Evolutionary conservation across 495 filamentous ascomycete species (phyloP).

Genomic region (Hypoxylon intermedium): DNA sequence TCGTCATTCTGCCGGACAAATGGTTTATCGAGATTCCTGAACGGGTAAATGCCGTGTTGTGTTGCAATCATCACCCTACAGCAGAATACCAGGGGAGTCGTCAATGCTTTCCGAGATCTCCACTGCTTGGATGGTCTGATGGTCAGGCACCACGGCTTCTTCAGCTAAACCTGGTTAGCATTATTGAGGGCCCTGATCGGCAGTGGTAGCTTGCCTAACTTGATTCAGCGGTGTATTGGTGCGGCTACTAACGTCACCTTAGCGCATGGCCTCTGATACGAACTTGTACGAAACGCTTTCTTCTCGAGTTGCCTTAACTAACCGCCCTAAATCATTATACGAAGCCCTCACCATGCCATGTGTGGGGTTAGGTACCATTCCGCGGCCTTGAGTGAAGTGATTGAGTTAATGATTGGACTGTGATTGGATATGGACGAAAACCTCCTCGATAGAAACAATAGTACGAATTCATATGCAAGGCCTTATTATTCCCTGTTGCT

Average conservation of each 20-base stretch:
- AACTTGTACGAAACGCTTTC: background rate
- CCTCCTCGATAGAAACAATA: background rate
- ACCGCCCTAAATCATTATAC: background rate
- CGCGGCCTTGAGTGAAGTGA: background rate
- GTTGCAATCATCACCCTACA: background rate
- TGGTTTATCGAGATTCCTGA: slow-evolving; percentile 4
- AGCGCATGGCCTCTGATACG: slow-evolving; percentile 1
- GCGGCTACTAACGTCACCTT: too few relatives aligned
- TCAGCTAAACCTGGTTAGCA: background rate
- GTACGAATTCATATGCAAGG: too few relatives aligned
- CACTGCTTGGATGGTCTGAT: background rate
- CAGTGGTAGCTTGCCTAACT: background rate
- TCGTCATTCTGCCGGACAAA: slow-evolving; percentile 24
- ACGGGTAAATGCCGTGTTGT: background rate
- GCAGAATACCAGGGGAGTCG: background rate
- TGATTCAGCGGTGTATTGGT: slow-evolving; percentile 17
- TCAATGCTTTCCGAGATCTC: background rate
- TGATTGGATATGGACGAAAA: background rate
- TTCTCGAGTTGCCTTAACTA: background rate
- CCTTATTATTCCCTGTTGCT: too few relatives aligned
- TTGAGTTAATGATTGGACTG: too few relatives aligned
- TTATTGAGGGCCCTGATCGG: slow-evolving; percentile 11
- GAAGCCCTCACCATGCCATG: background rate
- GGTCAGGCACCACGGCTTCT: background rate
- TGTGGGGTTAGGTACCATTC: background rate